Evolutionary conservation across 345 rosid species (phyloP).

Genomic region (Pistacia atlantica): DNA sequence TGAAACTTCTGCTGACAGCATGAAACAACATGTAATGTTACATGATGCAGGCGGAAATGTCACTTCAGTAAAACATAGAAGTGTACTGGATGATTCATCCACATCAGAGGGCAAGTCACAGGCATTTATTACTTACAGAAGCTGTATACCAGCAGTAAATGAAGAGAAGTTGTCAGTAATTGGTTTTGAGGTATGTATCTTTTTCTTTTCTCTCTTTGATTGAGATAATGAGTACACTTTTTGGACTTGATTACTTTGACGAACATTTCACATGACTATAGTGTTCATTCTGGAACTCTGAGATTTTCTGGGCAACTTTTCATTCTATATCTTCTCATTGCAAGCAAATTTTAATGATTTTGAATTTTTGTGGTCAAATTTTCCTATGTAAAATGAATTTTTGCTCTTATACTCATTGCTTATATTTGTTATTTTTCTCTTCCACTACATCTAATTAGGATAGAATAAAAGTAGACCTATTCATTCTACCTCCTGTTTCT

Average conservation of each 20-base stretch:
- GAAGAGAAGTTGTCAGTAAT: slow-evolving; percentile 77
- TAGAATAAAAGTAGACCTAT: neutral
- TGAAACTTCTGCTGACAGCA: slow-evolving; percentile 29
- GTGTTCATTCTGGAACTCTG: neutral
- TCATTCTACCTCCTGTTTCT: neutral
- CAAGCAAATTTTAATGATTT: neutral
- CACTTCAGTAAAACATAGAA: slow-evolving; percentile 35
- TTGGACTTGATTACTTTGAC: slow-evolving; percentile 12
- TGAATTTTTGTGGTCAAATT: neutral
- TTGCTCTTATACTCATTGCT: neutral
- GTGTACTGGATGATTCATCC: slow-evolving; percentile 49
- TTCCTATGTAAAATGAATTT: neutral
- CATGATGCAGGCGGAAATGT: slow-evolving; percentile 28
- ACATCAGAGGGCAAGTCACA: slow-evolving; percentile 36
- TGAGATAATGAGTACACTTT: neutral
- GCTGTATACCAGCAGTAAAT: slow-evolving; percentile 72
- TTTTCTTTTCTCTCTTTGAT: neutral
- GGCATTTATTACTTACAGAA: slow-evolving; percentile 74
- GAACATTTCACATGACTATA: neutral
- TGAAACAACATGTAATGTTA: slow-evolving; percentile 14
- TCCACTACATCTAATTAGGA: neutral
- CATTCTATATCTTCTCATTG: neutral
- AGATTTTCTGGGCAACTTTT: neutral
- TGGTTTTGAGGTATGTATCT: slow-evolving; percentile 78
- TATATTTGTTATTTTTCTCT: neutral